These are phyloP conservation scores for Melanopsichium pennsylvanicum DNA, from an alignment of 1,284 basidiomycete genomes.

Conservation along the genomic window DNA sequence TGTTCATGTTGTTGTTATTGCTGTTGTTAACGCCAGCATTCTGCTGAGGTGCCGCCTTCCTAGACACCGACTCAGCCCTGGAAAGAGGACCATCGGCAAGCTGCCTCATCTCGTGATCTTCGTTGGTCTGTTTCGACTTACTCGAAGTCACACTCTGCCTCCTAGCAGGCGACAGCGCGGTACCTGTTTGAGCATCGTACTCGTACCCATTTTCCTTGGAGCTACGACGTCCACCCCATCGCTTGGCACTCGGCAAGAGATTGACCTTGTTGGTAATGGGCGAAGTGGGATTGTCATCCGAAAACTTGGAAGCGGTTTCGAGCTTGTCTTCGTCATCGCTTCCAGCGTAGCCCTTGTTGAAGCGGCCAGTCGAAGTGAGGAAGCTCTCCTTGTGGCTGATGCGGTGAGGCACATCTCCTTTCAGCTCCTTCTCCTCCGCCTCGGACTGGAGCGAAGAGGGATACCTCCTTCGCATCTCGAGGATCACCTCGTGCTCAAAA, in stretches of 20 bases:
- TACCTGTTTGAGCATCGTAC: conserved; percentile 4
- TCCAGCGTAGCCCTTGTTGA: conserved; percentile 20
- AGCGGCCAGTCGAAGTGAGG: conserved; percentile 10
- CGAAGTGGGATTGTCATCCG: conserved; percentile 30
- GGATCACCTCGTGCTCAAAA: conserved; percentile 64
- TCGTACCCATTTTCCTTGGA: conserved; percentile 26
- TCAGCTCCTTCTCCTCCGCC: conserved; percentile 54
- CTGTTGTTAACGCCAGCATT: neutral
- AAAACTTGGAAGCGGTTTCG: conserved; percentile 34
- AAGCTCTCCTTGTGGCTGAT: conserved; percentile 32
- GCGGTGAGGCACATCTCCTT: conserved; percentile 5
- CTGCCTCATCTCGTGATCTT: conserved; percentile 49
- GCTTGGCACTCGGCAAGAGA: conserved; percentile 29
- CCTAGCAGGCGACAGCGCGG: conserved; percentile 7
- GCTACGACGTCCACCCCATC: conserved; percentile 17
- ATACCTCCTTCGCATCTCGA: conserved; percentile 67
- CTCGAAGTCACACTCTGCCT: conserved; percentile 27
- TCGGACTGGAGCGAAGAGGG: conserved; percentile 42
- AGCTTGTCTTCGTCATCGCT: conserved; percentile 47
- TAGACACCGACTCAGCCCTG: conserved; percentile 1
- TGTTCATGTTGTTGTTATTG: conserved; percentile 15
- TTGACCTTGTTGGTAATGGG: conserved; percentile 36
- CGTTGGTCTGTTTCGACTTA: conserved; percentile 25
- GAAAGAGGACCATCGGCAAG: conserved; percentile 14
- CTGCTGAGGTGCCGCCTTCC: neutral